These are phyloP conservation scores for Mucor plumbeus DNA, from an alignment of 371 early-diverging fungal genomes.

Conservation along the genomic window DNA sequence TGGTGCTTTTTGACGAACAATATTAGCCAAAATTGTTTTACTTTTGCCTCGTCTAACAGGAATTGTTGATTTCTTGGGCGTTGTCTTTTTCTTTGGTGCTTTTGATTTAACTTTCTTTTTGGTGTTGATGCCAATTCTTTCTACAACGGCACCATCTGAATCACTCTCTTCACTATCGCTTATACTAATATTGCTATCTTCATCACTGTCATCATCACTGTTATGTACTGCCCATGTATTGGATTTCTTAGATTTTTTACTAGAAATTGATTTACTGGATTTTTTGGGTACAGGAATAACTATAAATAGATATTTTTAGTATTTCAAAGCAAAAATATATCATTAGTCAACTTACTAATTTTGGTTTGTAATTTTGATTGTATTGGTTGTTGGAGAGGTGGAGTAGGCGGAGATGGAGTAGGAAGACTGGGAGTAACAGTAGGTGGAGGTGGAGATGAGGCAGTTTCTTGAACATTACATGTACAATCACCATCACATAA, in stretches of 20 bases:
- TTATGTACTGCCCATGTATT: not conserved
- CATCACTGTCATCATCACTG: not conserved
- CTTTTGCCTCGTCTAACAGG: conserved; percentile 24
- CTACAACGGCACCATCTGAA: conserved; percentile 2
- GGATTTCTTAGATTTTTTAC: conserved; percentile 13
- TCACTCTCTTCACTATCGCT: not conserved
- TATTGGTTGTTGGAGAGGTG: not conserved
- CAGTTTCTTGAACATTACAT: conserved; percentile 36
- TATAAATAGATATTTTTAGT: not conserved
- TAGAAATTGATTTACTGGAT: conserved; percentile 9
- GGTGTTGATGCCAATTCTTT: conserved; percentile 9
- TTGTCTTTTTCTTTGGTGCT: conserved; percentile 16
- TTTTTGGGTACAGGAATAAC: conserved; percentile 13
- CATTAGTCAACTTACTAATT: conserved; percentile 6
- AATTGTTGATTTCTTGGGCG: conserved; percentile 1
- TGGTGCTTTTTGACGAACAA: conserved; percentile 16
- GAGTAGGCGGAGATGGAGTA: conserved; percentile 3
- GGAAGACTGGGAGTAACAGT: not conserved
- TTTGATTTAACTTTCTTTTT: conserved; percentile 14
- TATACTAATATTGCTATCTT: not conserved
- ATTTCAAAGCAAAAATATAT: not conserved
- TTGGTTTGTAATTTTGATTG: conserved; percentile 9
- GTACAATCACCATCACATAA: conserved; percentile 68
- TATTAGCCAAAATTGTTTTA: conserved; percentile 18
- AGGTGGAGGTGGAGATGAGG: not conserved